A percentile compares a stretch with the other conserved stretches of the same genome.
These are phyloP conservation scores for Pharnaceum exiguum DNA, from an alignment of 148 eudicot species.

Conservation along the genomic window DNA sequence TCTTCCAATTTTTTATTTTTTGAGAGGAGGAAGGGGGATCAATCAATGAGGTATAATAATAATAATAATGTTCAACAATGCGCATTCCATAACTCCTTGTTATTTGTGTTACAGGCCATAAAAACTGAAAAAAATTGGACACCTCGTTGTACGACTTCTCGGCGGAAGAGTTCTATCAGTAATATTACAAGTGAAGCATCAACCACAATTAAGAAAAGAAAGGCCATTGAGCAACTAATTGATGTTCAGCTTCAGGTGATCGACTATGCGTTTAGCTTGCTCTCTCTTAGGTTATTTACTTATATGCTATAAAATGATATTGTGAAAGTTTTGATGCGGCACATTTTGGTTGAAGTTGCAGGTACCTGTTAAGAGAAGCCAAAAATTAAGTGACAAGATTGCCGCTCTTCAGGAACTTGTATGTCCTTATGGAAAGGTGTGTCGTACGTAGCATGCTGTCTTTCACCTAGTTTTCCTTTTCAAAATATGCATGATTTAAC, in stretches of 20 bases:
- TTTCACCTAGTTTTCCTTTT: neutral
- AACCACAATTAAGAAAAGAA: conserved; percentile 14
- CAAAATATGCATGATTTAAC: neutral
- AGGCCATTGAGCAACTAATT: conserved; percentile 17
- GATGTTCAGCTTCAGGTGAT: conserved; percentile 18
- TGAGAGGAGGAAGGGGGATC: no score
- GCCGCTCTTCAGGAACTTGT: conserved; percentile 57
- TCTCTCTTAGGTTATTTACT: neutral
- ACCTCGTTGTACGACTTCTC: neutral
- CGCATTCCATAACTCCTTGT: no score
- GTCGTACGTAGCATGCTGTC: neutral
- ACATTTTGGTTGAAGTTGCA: conserved; percentile 12
- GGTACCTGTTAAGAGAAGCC: conserved; percentile 41
- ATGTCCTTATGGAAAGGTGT: conserved; percentile 67
- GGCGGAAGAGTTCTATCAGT: conserved; percentile 5
- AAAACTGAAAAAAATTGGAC: conserved; percentile 18
- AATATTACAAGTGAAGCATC: conserved; percentile 15
- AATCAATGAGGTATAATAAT: no score
- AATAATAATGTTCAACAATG: neutral
- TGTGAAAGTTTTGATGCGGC: neutral
- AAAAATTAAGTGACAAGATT: conserved; percentile 54
- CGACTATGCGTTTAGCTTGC: neutral
- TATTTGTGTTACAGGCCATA: conserved; percentile 3
- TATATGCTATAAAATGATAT: neutral
- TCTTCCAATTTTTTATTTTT: neutral